These are phyloP conservation scores for Arabis hirsuta DNA, from an alignment of 345 rosid genomes.

Conservation along the genomic window DNA sequence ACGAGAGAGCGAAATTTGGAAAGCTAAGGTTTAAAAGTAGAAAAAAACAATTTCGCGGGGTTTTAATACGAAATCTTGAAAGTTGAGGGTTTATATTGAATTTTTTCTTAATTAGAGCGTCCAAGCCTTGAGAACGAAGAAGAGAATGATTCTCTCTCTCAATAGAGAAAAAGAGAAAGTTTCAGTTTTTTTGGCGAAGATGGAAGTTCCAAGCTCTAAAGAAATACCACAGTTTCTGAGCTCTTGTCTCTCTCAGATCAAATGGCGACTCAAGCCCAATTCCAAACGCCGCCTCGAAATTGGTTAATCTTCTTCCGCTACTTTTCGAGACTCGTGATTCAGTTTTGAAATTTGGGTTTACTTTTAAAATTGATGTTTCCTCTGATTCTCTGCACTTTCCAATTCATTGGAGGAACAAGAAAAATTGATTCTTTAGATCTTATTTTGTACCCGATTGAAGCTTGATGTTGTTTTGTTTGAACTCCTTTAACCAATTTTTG, in stretches of 20 bases:
- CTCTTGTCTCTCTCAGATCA: conserved; percentile 55
- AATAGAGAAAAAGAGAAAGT: conserved; percentile 18
- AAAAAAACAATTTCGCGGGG: not conserved
- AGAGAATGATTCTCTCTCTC: conserved; percentile 12
- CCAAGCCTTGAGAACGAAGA: conserved; percentile 1
- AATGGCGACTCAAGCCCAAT: conserved; percentile 71
- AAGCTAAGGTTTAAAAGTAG: not conserved
- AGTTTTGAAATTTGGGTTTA: not conserved
- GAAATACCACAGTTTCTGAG: conserved; percentile 56
- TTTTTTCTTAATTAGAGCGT: not conserved
- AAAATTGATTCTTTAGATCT: not conserved
- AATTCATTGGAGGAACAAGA: not conserved
- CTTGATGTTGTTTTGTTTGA: conserved; percentile 6
- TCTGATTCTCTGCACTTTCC: conserved; percentile 8
- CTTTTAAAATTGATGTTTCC: not conserved
- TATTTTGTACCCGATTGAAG: not conserved
- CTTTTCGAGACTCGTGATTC: conserved; percentile 8
- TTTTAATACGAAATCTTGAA: not conserved
- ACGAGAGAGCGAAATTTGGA: too few relatives aligned
- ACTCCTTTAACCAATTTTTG: not conserved
- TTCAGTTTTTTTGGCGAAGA: conserved; percentile 18
- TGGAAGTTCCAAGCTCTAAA: conserved; percentile 50
- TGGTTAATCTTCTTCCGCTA: conserved; percentile 46
- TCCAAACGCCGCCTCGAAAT: conserved; percentile 74
- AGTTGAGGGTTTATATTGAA: not conserved